These are phyloP conservation scores for Blastocladiella britannica DNA, from an alignment of 192 early-diverging fungal species.

Conservation along the genomic window DNA sequence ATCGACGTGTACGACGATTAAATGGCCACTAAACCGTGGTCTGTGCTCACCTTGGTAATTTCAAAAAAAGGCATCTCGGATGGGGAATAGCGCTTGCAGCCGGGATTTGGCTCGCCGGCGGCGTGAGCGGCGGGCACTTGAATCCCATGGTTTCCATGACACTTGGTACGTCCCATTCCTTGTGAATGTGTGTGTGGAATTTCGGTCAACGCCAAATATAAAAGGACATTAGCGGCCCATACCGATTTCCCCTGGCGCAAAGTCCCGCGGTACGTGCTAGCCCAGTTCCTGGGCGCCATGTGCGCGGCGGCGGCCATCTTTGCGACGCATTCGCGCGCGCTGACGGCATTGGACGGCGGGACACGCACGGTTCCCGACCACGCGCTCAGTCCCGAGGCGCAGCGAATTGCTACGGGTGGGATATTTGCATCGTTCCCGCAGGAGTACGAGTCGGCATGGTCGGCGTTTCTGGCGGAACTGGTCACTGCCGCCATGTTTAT, in stretches of 20 bases:
- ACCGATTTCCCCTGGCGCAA: slow-evolving; percentile 51
- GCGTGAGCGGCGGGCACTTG: too few relatives aligned
- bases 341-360: slow-evolving; percentile 30
- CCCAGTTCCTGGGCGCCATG: slow-evolving; percentile 53
- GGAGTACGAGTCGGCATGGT: slow-evolving; percentile 23
- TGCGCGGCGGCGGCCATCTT: slow-evolving; percentile 46
- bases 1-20: too few relatives aligned
- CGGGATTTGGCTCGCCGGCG: too few relatives aligned
- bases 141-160: too few relatives aligned
- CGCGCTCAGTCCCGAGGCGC: slow-evolving; percentile 12
- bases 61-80: too few relatives aligned
- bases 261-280: slow-evolving; percentile 35
- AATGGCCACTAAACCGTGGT: too few relatives aligned
- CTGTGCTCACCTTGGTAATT: too few relatives aligned
- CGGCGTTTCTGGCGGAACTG: slow-evolving; percentile 39
- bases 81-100: too few relatives aligned
- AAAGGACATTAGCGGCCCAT: too few relatives aligned
- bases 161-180: too few relatives aligned
- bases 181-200: too few relatives aligned
- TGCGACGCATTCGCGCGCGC: slow-evolving; percentile 32
- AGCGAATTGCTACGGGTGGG: slow-evolving; percentile 27
- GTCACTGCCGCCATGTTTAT: slow-evolving; percentile 45
- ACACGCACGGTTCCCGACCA: slow-evolving; percentile 13
- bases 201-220: too few relatives aligned
- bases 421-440: slow-evolving; percentile 45